phyloP scores from a whole-genome alignment of 1,284 basidiomycete genomes.

The Malassezia vespertilionis region DNA sequence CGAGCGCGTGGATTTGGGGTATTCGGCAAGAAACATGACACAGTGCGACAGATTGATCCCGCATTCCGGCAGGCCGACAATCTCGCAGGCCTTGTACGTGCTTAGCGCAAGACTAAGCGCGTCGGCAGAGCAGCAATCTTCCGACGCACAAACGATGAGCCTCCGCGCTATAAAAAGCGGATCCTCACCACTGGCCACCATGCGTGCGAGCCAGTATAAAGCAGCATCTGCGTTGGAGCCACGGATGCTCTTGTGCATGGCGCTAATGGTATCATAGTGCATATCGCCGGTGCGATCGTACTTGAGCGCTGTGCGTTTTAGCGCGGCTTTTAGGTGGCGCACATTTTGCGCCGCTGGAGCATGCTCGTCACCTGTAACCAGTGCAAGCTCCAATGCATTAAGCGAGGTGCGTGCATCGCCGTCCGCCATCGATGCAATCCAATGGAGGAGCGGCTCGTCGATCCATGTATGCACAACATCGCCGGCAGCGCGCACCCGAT shows the following conservation, averaged over 20 bases:
- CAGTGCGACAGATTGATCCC: slow-evolving; percentile 58
- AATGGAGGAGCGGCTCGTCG: slow-evolving; percentile 24
- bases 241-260: slow-evolving; percentile 71
- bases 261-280: slow-evolving; percentile 74
- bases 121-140: slow-evolving; percentile 73
- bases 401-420: slow-evolving; percentile 39
- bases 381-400: slow-evolving; percentile 32
- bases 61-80: slow-evolving; percentile 64
- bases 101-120: slow-evolving; percentile 39
- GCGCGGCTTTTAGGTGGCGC: slow-evolving; percentile 21
- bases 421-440: slow-evolving; percentile 39
- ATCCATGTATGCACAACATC: slow-evolving; percentile 56
- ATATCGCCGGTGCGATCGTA: slow-evolving; percentile 46
- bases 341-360: slow-evolving; percentile 16
- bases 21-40: slow-evolving; percentile 69
- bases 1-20: slow-evolving; percentile 65
- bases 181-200: slow-evolving; percentile 62
- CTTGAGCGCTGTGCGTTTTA: slow-evolving; percentile 29
- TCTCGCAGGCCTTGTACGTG: slow-evolving; percentile 48
- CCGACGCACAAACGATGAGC: slow-evolving; percentile 70
- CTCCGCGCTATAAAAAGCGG: slow-evolving; percentile 71
- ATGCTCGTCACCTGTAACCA: slow-evolving; percentile 23
- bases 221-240: slow-evolving; percentile 69
- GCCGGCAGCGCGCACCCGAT: slow-evolving; percentile 26
- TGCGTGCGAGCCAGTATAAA: slow-evolving; percentile 61